Base-by-base conservation (phyloP, 805 yeast species). In the Candida vartiovaarae region DNA sequence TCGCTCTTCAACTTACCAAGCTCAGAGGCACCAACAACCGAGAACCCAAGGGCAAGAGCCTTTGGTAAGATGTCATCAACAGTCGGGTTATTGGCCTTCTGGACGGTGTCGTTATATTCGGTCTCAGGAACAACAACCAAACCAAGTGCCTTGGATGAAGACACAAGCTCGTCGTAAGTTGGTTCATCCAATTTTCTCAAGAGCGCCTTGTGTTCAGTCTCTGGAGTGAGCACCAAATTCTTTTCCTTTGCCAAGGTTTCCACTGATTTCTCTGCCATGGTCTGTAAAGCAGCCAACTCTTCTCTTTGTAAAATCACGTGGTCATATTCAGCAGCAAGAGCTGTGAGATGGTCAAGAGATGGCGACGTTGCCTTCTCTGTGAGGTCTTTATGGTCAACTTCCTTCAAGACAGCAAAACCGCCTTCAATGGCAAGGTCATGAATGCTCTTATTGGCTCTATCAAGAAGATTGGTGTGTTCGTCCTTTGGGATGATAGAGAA, bases 401-500 rank as follows among this genome's bases (percentile, higher is more conserved):
- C 32, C 6, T 42, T 31, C 43, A 56, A 32, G 5, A 52, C 49
- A 39, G 46, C 47, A 25, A 30, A 32, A 24, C 39, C 34, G 7
- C 44, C 41, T n/a, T 56, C 53, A 6, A 47, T 37, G 8, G 56
- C 56, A 15, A 60, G 47, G 11, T 59, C 62, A 20, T 50, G 46
- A 8, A 46, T 28, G 1, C 53, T 36, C 35, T 42, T 48, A 11
- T 50, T 48, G 5, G 55, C 36, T 38, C 44, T 51, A 15, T 50
- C 52, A n/a, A 53, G 30, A 6, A 54, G 48, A 23, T 37, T 36
- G 28, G 49, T 46, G 39, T 61, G 60, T 8, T 48, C 60, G 6
- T 39, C 44, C 30, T 42, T 43, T 15, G 59, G 57, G 23, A 65
- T 45, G 40, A 60, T 49, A 20, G 53, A 53, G 20, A 58, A 47